Base-by-base conservation (phyloP, 2,329 filamentous ascomycete genomes). In the Colletotrichum phormii region DNA sequence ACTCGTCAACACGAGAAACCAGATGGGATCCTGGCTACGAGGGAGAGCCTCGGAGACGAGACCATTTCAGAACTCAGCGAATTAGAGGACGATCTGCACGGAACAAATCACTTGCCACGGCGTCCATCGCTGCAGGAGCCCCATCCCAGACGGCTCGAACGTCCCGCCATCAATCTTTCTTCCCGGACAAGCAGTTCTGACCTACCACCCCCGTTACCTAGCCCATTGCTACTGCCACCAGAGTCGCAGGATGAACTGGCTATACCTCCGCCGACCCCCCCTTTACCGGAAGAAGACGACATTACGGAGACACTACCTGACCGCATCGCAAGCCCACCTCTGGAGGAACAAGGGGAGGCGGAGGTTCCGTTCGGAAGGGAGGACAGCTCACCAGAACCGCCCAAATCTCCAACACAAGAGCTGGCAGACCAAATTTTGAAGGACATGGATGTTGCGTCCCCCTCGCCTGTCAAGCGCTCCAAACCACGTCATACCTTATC, bases 401-500 rank as follows among this genome's bases (percentile, higher is more conserved):
- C 78, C 18, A 55, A 57, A 22, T 85, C 86, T 1, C 85, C 86
- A 0, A 86, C 86, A 0, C 86, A 89, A 67, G 82, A 83, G n/a
- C 78, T 88, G 73, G 89, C 89, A 1, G 87, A 91, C 69, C 82
- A 87, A 53, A 91, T 91, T 54, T 79, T 91, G 5, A 85, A 86
- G 13, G 88, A 87, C 0, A 87, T 91, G 79, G 82, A 86, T 29
- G 85, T 85, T 58, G 84, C 85, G 0, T 90, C 90, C 1, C 89
- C 89, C 0, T 91, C 90, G 0, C 90, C 90, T 0, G 79, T 83
- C 55, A 91, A 90, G 76, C 80, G 78, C 15, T 49, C 75, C 2
- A 87, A 84, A 70, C 82, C 84, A 0, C 85, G 89, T 0, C 89
- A 90, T 63, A 88, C 86, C 0, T 82, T 92, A 9, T 91, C 92